Evolutionary conservation across 2,329 filamentous ascomycete species (phyloP), one percentile per base, ranked within the genome.

Genomic region (Davidsoniella neocaledoniae): DNA sequence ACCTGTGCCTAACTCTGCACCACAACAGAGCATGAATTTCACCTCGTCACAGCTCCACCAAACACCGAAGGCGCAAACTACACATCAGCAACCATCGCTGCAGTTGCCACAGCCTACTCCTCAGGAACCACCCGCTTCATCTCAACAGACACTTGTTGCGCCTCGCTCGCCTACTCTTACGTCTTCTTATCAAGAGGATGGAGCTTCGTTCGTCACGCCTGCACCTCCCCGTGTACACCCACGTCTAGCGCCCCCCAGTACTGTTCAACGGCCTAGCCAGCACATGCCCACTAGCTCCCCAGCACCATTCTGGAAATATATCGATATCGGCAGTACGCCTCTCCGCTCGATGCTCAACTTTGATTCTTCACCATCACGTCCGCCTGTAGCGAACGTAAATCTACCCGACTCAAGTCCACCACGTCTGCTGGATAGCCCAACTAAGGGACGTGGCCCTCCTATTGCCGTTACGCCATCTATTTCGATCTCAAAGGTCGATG

Each of bases 301-400:
- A 0, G 86, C 86, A 1, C 84, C 85, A 0, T 91, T 93, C 63
- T 93, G 86, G 86, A 87, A 85, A 62, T 91, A 84, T 63, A 79
- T 83, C 39, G 83, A 87, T 56, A 74, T 86, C 53, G 75, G 76
- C 23, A 85, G 79, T 62, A 88, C 83, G 2, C 84, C 84, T 1
- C 67, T 83, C 48, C 69, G 69, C 56, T 64, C 68, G 12, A 57
- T 64, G 3, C 58, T 62, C 0, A 62, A 66, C 3, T 77, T 74
- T 51, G 77, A 81, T 53, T 60, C 72, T 39, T 81, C 77, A 57
- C 78, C 78, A 1, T 71, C 70, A 6, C 79, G 79, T 59, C 58
- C 62, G 14, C 59, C 63, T 19, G 63, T 63, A 25, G 19, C 29
- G 25, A 16, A 16, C 3, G 14, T 38, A 12, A 43, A 29, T 17